Base-by-base conservation (phyloP, 1,139 yeast species). In the Protomyces inundatus region DNA sequence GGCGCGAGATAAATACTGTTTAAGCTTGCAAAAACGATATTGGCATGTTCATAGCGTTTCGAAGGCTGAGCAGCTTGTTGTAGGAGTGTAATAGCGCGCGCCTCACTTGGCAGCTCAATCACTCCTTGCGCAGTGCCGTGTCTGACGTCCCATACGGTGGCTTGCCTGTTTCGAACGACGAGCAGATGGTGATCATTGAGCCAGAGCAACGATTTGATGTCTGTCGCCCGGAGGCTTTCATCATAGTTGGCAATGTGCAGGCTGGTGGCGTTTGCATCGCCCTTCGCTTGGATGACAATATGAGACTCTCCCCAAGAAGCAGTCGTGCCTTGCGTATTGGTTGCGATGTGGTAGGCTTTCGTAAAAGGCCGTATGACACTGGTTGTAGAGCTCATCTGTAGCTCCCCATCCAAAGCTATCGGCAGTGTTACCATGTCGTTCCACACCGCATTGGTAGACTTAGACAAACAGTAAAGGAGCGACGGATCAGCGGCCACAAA, bases 141-240 rank as follows among this genome's bases (percentile, higher is more conserved):
- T 6, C 33, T 23, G 9, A 35, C 23, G 23, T 51, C 56, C 62
- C 62, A 58, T 9, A 50, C 50, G 40, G 36, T 45, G 34, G 42
- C 33, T 12, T 34, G 36, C 16, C 16, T 14, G 3, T 35, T 55
- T 30, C 6, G 32, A 3, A 37, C 16, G 3, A 30, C 30, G 37
- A 57, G 9, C 5, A 57, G 40, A 5, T 50, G 61, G n/a, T 46
- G 23, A 6, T 40, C 37, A 10, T 50, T 57, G 39, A 57, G 61
- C 54, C 54, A 57, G 9, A 33, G 9, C 9, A 42, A 1, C 5
- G 48, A 42, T 16, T 42, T 42, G 48, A 42, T 42, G 32, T 42
- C 48, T n/a, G 16, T 14, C 12, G 37, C 36, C 9, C n/a, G 14
- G 36, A 50, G 4, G 3, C 10, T 12, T 6, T 34, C 53, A 23